These are phyloP conservation scores for Solanum medicagineum DNA, from an alignment of 257 asterid species.

Conservation along the genomic window DNA sequence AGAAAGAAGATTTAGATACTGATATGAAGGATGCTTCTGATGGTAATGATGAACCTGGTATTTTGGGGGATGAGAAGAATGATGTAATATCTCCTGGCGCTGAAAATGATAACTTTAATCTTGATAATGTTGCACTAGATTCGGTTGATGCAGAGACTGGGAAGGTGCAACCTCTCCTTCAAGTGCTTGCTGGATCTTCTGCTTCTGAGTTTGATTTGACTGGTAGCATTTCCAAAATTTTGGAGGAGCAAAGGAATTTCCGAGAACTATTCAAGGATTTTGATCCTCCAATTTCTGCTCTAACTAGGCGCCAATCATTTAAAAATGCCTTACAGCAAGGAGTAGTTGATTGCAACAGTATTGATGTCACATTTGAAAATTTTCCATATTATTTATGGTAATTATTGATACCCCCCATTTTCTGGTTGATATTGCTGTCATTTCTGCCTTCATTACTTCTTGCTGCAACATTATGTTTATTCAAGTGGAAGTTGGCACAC, in stretches of 20 bases:
- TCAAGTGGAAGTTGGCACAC: neutral
- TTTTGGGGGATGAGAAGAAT: slow-evolving; percentile 22
- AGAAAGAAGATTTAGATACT: slow-evolving; percentile 30
- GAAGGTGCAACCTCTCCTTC: slow-evolving; percentile 47
- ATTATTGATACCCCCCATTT: neutral
- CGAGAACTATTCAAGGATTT: slow-evolving; percentile 37
- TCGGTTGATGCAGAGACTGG: slow-evolving; percentile 36
- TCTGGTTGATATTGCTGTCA: neutral
- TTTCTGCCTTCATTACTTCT: neutral
- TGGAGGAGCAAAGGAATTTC: slow-evolving; percentile 42
- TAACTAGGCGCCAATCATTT: slow-evolving; percentile 58
- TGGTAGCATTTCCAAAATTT: slow-evolving; percentile 40
- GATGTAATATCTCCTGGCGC: slow-evolving; percentile 31
- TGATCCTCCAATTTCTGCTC: slow-evolving; percentile 39
- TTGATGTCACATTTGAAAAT: slow-evolving; percentile 61
- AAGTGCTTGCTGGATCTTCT: slow-evolving; percentile 36
- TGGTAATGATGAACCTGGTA: slow-evolving; percentile 22
- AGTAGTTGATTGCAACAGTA: slow-evolving; percentile 36
- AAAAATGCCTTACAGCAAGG: slow-evolving; percentile 59
- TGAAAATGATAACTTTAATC: slow-evolving; percentile 29
- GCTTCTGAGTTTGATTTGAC: slow-evolving; percentile 36
- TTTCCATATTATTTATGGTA: slow-evolving; percentile 88
- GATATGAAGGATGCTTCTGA: slow-evolving; percentile 57
- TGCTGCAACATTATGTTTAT: neutral
- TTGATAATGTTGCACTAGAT: slow-evolving; percentile 11